Base-by-base conservation (phyloP, 257 asterid species). In the Misopates orontium region DNA sequence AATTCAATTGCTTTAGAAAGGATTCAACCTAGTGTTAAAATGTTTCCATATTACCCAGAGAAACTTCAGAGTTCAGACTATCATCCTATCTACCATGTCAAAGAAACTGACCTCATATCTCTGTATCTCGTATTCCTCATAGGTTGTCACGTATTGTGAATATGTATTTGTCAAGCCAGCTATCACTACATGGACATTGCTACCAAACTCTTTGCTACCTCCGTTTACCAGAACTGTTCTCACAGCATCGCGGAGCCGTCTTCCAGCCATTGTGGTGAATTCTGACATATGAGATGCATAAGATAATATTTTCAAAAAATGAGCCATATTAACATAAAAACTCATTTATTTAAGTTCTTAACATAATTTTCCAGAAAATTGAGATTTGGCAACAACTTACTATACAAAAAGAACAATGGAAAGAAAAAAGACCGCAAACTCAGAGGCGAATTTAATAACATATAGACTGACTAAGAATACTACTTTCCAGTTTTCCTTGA, bases 261-360 rank as follows among this genome's bases (percentile, higher is more conserved):
- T 87, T 67, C 99, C 99, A 39, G 99, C 91, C 99, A 94, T 94
- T 51, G 99, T 94, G 63, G 95, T 82, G 82, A 90, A 94, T 82
- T 94, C 99, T 91, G 83, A 67, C 32, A 53, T 17, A 47, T 9
- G 31, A 45, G 10, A 54, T 39, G 56, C 28, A 52, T 39, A 22
- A 39, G 50, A 32, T 8, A 7, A 19, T 12, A 64, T 12, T 32
- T 41, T 42, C 10, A 45, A 42, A 59, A 56, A 67, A 31, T 25
- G 60, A 49, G 32, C 62, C 42, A 5, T 36, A 36, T 10, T 36
- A 36, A 36, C 42, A 36, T 9, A 36, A 36, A 36, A 36, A 36
- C 6, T 2, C 36, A 28, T 28, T 2, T 28, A 28, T 2, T 2
- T 28, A 28, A 28, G 2, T 6, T 28, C 2, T 6, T n/a, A 28